Evolutionary conservation across 805 yeast species (phyloP), one percentile per base, ranked within the genome.

Genomic region (Spathaspora gorwiae): DNA sequence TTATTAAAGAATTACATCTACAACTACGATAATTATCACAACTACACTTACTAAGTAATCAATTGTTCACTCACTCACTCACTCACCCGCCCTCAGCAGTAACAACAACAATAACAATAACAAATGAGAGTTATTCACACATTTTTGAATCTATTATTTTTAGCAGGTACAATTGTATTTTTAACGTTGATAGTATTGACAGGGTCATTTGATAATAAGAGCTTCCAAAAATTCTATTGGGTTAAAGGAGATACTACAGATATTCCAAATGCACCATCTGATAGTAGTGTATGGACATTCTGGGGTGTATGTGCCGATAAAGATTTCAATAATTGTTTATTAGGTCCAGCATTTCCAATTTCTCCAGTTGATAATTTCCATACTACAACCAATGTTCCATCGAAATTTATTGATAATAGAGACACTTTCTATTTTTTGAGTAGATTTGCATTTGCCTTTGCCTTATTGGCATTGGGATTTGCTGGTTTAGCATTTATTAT

Each of bases 331-430:
- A 47, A 63, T 15, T 76, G 75, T 57, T 60, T 64, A 39, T 61
- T 74, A 37, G 79, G 81, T 11, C 85, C 97, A 14, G 97, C 87
- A n/a, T 83, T 75, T 66, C 89, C 96, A 37, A 80, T 90, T 60
- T 86, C 95, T 26, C 97, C 97, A 27, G 77, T 65, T 39, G 80
- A 79, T 55, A 87, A 88, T 69, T 89, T 89, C 55, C 72, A 72
- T 44, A 72, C 83, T 43, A 57, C 68, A 14, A 54, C 54, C 2
- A 74, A 70, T 47, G 74, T 84, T 30, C 90, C 90, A 42, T 44
- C 54, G 5, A 73, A 70, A 46, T 84, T 84, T 45, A 59, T 77
- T 49, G 59, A 60, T 44, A 72, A 76, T 64, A 78, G 87, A 70
- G 70, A 76, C 53, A 64, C 77, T 12, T 83, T 71, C 65, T 84